Conservation (phyloP, 2,329 filamentous ascomycete genomes). For the Sporothrix luriei region DNA sequence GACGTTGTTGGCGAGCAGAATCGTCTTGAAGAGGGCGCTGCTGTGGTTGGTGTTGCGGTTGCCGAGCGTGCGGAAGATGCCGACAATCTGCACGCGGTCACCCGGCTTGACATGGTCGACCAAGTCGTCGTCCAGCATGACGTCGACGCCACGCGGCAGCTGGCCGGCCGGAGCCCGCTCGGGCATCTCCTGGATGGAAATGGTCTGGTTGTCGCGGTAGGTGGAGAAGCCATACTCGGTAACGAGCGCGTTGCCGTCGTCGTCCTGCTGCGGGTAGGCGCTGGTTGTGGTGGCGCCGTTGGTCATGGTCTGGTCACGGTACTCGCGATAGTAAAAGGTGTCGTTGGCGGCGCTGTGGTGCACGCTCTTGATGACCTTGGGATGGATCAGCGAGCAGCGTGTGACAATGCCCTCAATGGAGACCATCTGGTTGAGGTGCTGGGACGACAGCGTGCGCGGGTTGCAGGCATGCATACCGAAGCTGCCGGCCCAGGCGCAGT, state of each 20-base stretch:
- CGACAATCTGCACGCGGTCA: constrained; percentile 94
- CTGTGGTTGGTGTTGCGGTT: constrained; percentile 90
- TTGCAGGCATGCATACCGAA: constrained; percentile 96
- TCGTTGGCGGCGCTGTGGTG: constrained; percentile 90
- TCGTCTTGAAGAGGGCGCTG: constrained; percentile 91
- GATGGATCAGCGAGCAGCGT: constrained; percentile 89
- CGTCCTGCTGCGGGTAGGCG: constrained; percentile 92
- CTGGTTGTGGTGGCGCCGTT: constrained; percentile 85
- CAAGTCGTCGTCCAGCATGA: constrained; percentile 93
- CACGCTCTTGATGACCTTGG: constrained; percentile 97
- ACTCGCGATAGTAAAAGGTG: constrained; percentile 86
- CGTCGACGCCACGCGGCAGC: constrained; percentile 91
- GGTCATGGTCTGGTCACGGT: constrained; percentile 96
- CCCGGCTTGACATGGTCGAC: constrained; percentile 95
- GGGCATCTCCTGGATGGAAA: constrained; percentile 99
- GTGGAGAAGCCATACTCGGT: constrained; percentile 97
- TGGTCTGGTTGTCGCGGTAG: constrained; percentile 94
- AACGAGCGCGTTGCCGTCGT: constrained; percentile 84
- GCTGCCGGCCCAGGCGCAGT: constrained; percentile 95
- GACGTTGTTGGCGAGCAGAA: constrained; percentile 92
- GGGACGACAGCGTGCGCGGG: constrained; percentile 84
- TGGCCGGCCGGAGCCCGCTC: constrained; percentile 94
- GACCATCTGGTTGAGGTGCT: constrained; percentile 93
- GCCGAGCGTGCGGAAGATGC: constrained; percentile 89
- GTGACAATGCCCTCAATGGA: constrained; percentile 97